A percentile compares a stretch with the other conserved stretches of the same genome.
Conservation (phyloP, 2,329 filamentous ascomycete genomes). For the Monilinia laxa region DNA sequence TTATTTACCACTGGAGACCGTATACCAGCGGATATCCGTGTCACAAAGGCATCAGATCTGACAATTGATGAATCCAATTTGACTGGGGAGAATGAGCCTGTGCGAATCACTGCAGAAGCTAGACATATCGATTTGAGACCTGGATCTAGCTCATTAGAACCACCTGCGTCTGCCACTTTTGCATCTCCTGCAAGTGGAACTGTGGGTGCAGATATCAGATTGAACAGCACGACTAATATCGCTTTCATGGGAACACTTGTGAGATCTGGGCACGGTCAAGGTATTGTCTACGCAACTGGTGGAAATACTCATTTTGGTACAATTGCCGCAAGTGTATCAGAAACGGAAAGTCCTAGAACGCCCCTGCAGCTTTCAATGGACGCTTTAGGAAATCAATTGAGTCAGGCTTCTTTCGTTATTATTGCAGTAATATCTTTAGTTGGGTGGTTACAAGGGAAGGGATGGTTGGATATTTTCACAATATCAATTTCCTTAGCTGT, state of each 20-base stretch:
- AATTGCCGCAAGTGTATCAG: constrained; percentile 89
- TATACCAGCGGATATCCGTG: constrained; percentile 92
- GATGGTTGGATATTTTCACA: constrained; percentile 90
- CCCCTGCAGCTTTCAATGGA: constrained; percentile 97
- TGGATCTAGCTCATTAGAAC: constrained; percentile 39
- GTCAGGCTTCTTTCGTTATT: constrained; percentile 93
- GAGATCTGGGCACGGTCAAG: constrained; percentile 90
- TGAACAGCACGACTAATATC: constrained; percentile 82
- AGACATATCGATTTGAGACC: constrained; percentile 42
- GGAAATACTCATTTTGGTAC: constrained; percentile 92
- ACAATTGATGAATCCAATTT: constrained; percentile 96
- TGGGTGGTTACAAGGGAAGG: constrained; percentile 85
- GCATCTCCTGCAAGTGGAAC: constrained; percentile 57
- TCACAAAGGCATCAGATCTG: constrained; percentile 84
- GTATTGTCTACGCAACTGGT: constrained; percentile 95
- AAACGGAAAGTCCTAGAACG: constrained; percentile 92
- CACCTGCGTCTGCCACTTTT: constrained; percentile 57
- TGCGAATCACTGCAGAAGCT: constrained; percentile 71
- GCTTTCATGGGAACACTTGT: constrained; percentile 98
- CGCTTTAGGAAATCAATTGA: constrained; percentile 90
- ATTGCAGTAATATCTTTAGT: constrained; percentile 92
- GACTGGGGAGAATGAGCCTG: constrained; percentile 94
- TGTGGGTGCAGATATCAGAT: constrained; percentile 62
- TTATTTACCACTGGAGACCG: constrained; percentile 94
- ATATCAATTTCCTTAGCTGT: constrained; percentile 96